Conservation (phyloP, 805 yeast genomes). For the Starmerella ratchasimensis region DNA sequence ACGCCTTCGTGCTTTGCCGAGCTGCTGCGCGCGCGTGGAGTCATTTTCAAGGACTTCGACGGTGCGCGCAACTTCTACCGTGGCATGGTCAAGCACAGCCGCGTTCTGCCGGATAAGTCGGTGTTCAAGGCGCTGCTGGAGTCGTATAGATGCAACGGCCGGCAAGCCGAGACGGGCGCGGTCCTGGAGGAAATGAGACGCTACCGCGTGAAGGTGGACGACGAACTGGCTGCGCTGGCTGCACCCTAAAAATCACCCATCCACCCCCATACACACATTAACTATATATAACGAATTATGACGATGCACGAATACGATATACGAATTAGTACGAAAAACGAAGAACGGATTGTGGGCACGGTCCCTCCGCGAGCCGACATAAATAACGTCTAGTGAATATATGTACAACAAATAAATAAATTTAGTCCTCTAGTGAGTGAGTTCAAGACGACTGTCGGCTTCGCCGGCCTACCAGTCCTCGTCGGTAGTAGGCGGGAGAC, state of each 20-base stretch:
- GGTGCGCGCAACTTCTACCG: slow-evolving; percentile 28
- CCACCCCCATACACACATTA: too few relatives aligned
- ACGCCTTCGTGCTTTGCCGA: slow-evolving; percentile 29
- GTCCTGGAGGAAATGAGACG: slow-evolving; percentile 26
- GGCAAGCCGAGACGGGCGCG: slow-evolving; percentile 21
- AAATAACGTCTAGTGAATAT: too few relatives aligned
- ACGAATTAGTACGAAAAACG: too few relatives aligned
- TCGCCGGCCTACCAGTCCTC: slow-evolving; percentile 38
- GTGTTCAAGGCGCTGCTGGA: slow-evolving; percentile 31
- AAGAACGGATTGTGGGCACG: too few relatives aligned
- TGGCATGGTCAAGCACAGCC: slow-evolving; percentile 21
- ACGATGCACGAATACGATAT: too few relatives aligned
- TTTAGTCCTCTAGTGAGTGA: background rate
- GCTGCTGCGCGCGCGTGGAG: slow-evolving; percentile 30
- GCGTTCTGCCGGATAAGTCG: slow-evolving; percentile 27
- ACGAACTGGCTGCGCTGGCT: slow-evolving; percentile 23
- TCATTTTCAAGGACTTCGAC: slow-evolving; percentile 24
- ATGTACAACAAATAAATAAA: slow-evolving; percentile 4
- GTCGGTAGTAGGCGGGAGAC: slow-evolving; percentile 75
- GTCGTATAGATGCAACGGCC: slow-evolving; percentile 27
- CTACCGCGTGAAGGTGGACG: slow-evolving; percentile 21
- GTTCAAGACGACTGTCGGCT: too few relatives aligned
- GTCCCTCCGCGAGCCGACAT: too few relatives aligned
- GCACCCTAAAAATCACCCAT: too few relatives aligned
- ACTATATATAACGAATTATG: too few relatives aligned